Conservation (phyloP, 768 basidiomycete genomes). For the Lactifluus rugatus region DNA sequence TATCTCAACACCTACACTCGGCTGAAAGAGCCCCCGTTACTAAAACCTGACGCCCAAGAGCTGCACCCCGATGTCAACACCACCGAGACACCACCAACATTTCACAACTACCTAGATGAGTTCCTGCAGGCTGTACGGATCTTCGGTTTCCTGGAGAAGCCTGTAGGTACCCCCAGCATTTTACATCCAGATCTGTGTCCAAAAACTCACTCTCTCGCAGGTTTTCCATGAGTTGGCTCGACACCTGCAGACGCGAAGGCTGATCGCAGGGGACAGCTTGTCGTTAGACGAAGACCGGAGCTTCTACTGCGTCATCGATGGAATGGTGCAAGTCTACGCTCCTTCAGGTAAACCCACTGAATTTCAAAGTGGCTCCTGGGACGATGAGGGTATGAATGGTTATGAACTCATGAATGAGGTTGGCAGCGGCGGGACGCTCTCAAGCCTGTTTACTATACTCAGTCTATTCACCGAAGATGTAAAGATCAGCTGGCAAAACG, state of each 20-base stretch:
- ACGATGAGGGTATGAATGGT: constrained; percentile 85
- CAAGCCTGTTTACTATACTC: constrained; percentile 93
- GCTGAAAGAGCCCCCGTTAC: constrained; percentile 71
- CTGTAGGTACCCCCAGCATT: constrained; percentile 41
- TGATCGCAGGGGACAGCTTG: constrained; percentile 92
- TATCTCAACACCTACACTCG: constrained; percentile 69
- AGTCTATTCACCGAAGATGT: constrained; percentile 94
- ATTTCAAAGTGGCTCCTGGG: constrained; percentile 52
- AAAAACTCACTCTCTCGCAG: constrained; percentile 29
- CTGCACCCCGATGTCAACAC: constrained; percentile 89
- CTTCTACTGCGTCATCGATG: constrained; percentile 98
- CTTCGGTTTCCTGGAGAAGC: constrained; percentile 97
- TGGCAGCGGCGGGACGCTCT: constrained; percentile 88
- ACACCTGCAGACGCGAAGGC: constrained; percentile 88
- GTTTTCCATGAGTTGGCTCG: constrained; percentile 96
- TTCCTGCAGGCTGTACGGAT: constrained; percentile 94
- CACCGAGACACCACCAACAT: constrained; percentile 58
- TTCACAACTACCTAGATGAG: constrained; percentile 96
- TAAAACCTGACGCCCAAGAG: constrained; percentile 76
- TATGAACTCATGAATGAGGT: constrained; percentile 97
- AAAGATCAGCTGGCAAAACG: constrained; percentile 84
- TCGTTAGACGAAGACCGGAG: constrained; percentile 86
- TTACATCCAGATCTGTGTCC: background rate
- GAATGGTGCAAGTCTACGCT: constrained; percentile 90
- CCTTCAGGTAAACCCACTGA: constrained; percentile 47